Evolutionary conservation across 768 basidiomycete species (phyloP), one percentile per base, ranked within the genome.

Genomic region (Rhodotorula taiwanensis): DNA sequence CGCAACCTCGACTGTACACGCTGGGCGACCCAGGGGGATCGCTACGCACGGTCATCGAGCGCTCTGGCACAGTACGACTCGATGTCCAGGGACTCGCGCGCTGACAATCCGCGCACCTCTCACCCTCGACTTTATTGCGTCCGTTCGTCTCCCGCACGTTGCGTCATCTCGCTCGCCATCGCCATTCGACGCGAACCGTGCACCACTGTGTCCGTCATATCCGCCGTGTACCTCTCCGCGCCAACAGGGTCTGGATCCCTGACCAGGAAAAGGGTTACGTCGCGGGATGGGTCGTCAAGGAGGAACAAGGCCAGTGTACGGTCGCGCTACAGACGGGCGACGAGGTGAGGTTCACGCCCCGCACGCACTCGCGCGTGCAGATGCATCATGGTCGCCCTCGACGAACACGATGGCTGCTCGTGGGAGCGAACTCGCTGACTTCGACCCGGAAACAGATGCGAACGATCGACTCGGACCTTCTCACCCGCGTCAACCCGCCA

Each of bases 261-360:
- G 93, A 98, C 76, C 83, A 86, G 62, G 84, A 82, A 74, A 87
- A 92, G 69, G 94, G 94, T 1, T 98, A 97, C 76, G 83, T 94
- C 52, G 87, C 91, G 49, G 93, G 91, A 60, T 94, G 89, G 89
- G 87, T 97, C 30, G 82, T 89, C 62, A 84, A 83, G 67, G 91
- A 93, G 74, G 86, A 90, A 56, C 86, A 84, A 16, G 64, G 36
- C 3, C 77, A 82, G 21, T 89, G 85, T 4, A 85, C 93, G 71
- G 86, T 97, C 21, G 80, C 93, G 45, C 83, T 94, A 80, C 52
- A 52, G 4, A 25, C 48, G 3, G 66, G 63, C 15, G 66, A 60
- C 18, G 53, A 58, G 41, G 69, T 64, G 39, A 44, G 69, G 61
- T 23, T 30, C 21, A 33, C 28, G 5, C 33, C 6, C 13, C 2